Evolutionary conservation across 495 filamentous ascomycete genomes (phyloP), one percentile per base, ranked within the genome.

Genomic region (Penicillium longicatenatum): DNA sequence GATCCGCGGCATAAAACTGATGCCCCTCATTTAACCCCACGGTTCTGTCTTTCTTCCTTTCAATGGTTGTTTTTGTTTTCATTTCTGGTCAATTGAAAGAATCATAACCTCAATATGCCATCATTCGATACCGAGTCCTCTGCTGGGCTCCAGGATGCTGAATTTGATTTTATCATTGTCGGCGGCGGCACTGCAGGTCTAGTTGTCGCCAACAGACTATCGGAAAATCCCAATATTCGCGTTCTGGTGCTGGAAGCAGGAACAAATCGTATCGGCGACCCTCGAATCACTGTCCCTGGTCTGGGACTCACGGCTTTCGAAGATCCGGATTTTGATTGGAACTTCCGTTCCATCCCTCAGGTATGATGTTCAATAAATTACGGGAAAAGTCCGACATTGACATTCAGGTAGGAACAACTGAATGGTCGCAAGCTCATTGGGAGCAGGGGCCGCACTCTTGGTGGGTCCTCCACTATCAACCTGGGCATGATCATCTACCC

Each of bases 221-320:
- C 76, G 0, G 79, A 81, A 58, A 59, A 79, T 37, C 60, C 60
- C 10, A 56, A 68, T 30, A 64, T 75, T 11, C 58, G 63, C 0
- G 77, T 86, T 11, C 60, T 84, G 3, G 76, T 85, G 7, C 65
- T 86, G 50, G 83, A 86, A 67, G 80, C 80, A 24, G 83, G 83
- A 5, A 66, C 66, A 17, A 73, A 82, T 52, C 74, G 68, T 20
- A 55, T 62, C 10, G 54, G 66, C 6, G 78, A 84, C 43, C 75
- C 74, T 14, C 52, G 73, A 20, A 69, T 82, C 31, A 59, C 65
- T 6, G 66, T 70, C 0, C 82, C 80, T 0, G 81, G 74, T 17
- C 59, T 76, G 7, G 70, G 72, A 22, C 58, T 63, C 1, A 70
- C 60, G 1, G 58, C 73, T 0, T 75, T 75, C 54, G 75, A 73